Conservation (phyloP, 768 basidiomycete genomes). For the Holtermanniella nyarrowii region DNA sequence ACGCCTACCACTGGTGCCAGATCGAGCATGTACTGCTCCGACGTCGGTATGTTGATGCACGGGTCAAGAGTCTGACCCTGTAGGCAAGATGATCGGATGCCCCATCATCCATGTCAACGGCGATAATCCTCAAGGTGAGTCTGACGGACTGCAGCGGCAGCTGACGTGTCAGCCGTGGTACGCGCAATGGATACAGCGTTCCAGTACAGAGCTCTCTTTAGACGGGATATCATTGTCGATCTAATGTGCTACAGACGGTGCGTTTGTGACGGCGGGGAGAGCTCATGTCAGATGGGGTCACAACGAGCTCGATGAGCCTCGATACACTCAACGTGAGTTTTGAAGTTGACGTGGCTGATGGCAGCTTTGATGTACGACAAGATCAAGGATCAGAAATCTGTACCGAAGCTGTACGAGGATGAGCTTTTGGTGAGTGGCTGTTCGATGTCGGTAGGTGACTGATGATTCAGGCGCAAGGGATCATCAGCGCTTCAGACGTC, state of each 20-base stretch:
- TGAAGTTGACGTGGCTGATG: background rate
- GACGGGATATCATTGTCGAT: slow-evolving; percentile 84
- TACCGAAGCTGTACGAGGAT: slow-evolving; percentile 71
- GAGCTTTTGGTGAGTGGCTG: slow-evolving; percentile 55
- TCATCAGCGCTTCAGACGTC: slow-evolving; percentile 50
- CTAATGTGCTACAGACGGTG: slow-evolving; percentile 78
- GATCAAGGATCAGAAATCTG: slow-evolving; percentile 64
- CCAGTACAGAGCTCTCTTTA: slow-evolving; percentile 73
- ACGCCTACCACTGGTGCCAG: slow-evolving; percentile 75
- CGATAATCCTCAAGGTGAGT: slow-evolving; percentile 73
- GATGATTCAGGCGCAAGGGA: slow-evolving; percentile 45
- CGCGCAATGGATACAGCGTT: slow-evolving; percentile 81
- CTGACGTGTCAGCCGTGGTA: slow-evolving; percentile 54
- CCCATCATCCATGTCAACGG: slow-evolving; percentile 87
- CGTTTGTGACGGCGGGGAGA: slow-evolving; percentile 32
- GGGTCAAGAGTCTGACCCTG: slow-evolving; percentile 8
- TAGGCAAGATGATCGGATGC: slow-evolving; percentile 81
- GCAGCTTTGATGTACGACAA: slow-evolving; percentile 72
- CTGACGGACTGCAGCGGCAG: too few species aligned
- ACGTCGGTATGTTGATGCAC: background rate
- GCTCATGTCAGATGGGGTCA: slow-evolving; percentile 52
- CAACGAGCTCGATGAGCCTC: slow-evolving; percentile 78
- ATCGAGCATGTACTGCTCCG: slow-evolving; percentile 65
- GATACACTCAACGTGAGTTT: slow-evolving; percentile 58
- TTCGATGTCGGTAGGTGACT: background rate